Evolutionary conservation across 2,329 filamentous ascomycete species (phyloP).

Genomic region (Fusarium chlamydosporum): DNA sequence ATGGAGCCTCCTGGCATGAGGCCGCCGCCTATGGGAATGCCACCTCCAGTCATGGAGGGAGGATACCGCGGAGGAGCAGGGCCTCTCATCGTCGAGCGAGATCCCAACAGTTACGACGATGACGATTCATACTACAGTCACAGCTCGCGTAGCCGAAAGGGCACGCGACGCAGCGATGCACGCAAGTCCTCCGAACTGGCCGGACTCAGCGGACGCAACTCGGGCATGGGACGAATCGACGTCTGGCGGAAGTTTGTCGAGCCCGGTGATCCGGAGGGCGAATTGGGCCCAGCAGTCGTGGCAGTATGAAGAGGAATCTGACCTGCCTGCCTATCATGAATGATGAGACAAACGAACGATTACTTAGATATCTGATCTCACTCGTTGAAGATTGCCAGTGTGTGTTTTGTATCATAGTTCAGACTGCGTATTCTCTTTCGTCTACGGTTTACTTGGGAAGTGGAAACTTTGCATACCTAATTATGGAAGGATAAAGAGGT

Average conservation of each 20-base stretch:
- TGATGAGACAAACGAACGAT: slow-evolving; percentile 24
- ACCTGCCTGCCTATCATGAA: slow-evolving; percentile 9
- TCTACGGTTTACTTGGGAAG: slow-evolving; percentile 7
- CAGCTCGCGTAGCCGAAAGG: slow-evolving; percentile 51
- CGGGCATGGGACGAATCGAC: slow-evolving; percentile 63
- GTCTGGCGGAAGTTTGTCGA: slow-evolving; percentile 66
- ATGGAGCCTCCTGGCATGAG: slow-evolving; percentile 44
- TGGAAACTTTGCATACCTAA: slow-evolving; percentile 19
- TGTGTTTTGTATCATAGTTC: slow-evolving; percentile 21
- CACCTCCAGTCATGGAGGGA: slow-evolving; percentile 46
- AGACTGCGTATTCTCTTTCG: slow-evolving; percentile 19
- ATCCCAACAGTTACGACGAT: slow-evolving; percentile 53
- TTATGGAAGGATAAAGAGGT: background rate
- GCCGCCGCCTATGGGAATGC: slow-evolving; percentile 55
- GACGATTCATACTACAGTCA: slow-evolving; percentile 51
- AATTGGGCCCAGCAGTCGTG: slow-evolving; percentile 40
- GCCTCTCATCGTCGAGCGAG: slow-evolving; percentile 46
- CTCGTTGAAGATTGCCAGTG: slow-evolving; percentile 25
- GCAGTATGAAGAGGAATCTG: slow-evolving; percentile 17
- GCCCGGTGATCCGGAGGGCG: slow-evolving; percentile 58
- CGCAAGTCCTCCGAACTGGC: slow-evolving; percentile 62
- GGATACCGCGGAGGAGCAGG: slow-evolving; percentile 38
- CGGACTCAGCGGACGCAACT: slow-evolving; percentile 61
- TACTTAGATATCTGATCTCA: slow-evolving; percentile 23
- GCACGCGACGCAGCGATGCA: slow-evolving; percentile 46